Conservation (phyloP, 2,329 filamentous ascomycete genomes). For the Epichloe sibirici region DNA sequence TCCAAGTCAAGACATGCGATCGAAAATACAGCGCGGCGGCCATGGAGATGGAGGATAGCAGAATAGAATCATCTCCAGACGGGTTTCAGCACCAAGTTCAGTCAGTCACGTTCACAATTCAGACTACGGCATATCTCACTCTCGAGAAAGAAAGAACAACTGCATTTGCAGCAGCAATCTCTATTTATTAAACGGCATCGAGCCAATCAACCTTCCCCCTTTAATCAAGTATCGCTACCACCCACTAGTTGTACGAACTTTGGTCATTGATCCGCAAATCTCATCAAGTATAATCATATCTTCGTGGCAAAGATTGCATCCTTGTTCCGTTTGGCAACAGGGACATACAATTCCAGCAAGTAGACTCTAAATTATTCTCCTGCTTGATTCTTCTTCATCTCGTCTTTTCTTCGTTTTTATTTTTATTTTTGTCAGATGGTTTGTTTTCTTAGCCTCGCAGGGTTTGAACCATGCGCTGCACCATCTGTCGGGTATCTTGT, state of each 20-base stretch:
- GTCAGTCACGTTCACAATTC: no score
- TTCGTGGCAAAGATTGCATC: neutral
- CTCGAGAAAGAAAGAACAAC: no score
- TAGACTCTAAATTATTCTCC: neutral
- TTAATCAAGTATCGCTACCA: neutral
- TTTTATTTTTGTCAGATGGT: neutral
- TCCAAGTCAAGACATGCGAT: no score
- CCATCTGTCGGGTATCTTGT: constrained; percentile 53
- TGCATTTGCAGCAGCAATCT: neutral
- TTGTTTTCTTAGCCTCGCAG: constrained; percentile 13
- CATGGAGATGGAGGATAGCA: no score
- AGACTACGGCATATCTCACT: no score
- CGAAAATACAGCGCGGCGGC: no score
- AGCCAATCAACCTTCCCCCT: neutral
- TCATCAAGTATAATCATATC: constrained; percentile 6
- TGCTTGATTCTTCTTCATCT: neutral
- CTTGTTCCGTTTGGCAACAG: neutral
- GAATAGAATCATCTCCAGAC: neutral
- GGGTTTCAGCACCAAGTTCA: neutral
- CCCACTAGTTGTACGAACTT: neutral
- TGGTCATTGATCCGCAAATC: constrained; percentile 5
- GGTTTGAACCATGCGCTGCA: constrained; percentile 49
- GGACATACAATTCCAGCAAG: neutral
- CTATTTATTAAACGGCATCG: neutral
- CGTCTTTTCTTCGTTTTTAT: neutral